phyloP scores from a whole-genome alignment of 495 filamentous ascomycete species.

The Aspergillus diversus region DNA sequence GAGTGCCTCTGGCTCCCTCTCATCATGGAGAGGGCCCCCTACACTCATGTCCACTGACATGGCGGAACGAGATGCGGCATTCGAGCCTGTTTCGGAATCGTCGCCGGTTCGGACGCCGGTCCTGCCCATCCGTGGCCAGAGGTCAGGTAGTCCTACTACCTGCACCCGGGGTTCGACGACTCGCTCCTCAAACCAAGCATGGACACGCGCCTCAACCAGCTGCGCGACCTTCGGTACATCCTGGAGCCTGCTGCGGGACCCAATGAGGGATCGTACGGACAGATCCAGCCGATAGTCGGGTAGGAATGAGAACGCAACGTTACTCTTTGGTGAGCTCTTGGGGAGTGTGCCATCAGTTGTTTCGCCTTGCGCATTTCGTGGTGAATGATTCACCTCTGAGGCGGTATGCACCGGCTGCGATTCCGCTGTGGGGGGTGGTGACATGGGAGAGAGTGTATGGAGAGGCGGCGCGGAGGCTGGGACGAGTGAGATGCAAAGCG shows the following conservation, averaged over 20 bases:
- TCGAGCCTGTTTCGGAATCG: constrained; percentile 47
- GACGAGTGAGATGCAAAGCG: constrained; percentile 87
- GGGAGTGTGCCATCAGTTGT: constrained; percentile 21
- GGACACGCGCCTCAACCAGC: constrained; percentile 85
- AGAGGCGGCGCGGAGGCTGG: constrained; percentile 57
- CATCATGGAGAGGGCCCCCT: constrained; percentile 27
- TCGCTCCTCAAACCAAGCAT: constrained; percentile 96
- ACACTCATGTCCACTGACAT: constrained; percentile 34
- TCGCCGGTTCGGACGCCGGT: constrained; percentile 51
- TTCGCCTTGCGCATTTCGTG: constrained; percentile 11
- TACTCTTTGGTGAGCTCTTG: constrained; percentile 64
- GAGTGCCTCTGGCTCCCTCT: constrained; percentile 37
- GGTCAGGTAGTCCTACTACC: constrained; percentile 86
- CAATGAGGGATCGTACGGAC: constrained; percentile 87
- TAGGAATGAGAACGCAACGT: constrained; percentile 91
- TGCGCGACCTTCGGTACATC: constrained; percentile 98
- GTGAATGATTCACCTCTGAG: constrained; percentile 22
- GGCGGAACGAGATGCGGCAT: constrained; percentile 40
- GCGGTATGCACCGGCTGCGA: constrained; percentile 17
- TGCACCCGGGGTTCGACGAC: constrained; percentile 95
- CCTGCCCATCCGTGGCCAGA: constrained; percentile 82
- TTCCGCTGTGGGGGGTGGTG: constrained; percentile 30
- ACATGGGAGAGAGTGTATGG: constrained; percentile 41
- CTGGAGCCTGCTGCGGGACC: constrained; percentile 84
- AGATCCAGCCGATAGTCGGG: constrained; percentile 96